phyloP scores from a whole-genome alignment of 1,139 yeast genomes.

The Kodamaea suecica region DNA sequence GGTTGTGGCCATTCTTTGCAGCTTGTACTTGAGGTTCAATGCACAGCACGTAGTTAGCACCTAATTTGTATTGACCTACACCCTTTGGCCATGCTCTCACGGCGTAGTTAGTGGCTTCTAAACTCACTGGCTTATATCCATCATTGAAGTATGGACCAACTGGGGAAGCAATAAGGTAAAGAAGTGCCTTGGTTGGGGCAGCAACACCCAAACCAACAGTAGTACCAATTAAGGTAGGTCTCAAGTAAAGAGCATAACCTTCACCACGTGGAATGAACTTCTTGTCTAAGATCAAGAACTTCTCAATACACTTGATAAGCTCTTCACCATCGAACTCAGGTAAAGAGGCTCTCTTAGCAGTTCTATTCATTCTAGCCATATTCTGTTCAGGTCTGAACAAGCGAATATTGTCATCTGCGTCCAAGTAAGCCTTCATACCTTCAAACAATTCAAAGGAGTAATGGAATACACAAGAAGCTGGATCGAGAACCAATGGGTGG shows the following conservation, averaged over 20 bases:
- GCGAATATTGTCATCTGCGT: constrained; percentile 62
- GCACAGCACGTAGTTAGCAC: constrained; percentile 97
- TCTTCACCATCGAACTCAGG: constrained; percentile 82
- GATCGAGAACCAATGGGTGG: constrained; percentile 72
- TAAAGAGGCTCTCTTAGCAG: constrained; percentile 82
- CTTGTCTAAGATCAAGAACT: constrained; percentile 70
- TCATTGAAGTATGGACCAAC: constrained; percentile 91
- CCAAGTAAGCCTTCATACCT: constrained; percentile 93
- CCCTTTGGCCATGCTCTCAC: constrained; percentile 99
- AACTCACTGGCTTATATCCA: constrained; percentile 88
- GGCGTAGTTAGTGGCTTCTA: constrained; percentile 93
- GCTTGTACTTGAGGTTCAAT: constrained; percentile 86
- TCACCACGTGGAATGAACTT: constrained; percentile 76
- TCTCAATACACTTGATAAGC: constrained; percentile 67
- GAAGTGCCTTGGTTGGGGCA: constrained; percentile 73
- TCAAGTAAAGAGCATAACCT: constrained; percentile 87
- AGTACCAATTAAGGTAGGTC: constrained; percentile 95
- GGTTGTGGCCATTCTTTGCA: constrained; percentile 85
- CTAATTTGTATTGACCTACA: constrained; percentile 90
- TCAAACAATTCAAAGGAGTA: constrained; percentile 94
- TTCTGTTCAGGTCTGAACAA: constrained; percentile 89
- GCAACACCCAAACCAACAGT: constrained; percentile 81
- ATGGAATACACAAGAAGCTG: constrained; percentile 86
- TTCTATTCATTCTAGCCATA: constrained; percentile 85
- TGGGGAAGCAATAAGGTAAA: constrained; percentile 87